Evolutionary conservation across 192 early-diverging fungal genomes (phyloP).

Genomic region (Kappamyces sp.): DNA sequence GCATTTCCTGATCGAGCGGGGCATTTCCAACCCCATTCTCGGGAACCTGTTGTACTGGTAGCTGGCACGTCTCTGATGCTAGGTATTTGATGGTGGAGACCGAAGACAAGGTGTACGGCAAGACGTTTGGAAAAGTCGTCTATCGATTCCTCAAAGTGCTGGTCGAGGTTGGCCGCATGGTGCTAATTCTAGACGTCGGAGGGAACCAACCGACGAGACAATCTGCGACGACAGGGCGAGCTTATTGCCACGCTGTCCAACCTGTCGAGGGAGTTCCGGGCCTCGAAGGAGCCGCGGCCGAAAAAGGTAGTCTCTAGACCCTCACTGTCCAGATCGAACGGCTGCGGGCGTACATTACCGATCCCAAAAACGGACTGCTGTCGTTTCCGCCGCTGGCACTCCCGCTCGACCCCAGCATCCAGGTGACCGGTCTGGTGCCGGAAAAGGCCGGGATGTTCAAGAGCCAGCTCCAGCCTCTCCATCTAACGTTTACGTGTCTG

Average conservation of each 20-base stretch:
- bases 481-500: slow-evolving; percentile 72
- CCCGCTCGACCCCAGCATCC: slow-evolving; percentile 83
- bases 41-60: slow-evolving; percentile 96
- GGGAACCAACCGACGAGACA: slow-evolving; percentile 62
- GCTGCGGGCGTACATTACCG: slow-evolving; percentile 66
- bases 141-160: slow-evolving; percentile 76
- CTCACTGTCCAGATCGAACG: slow-evolving; percentile 71
- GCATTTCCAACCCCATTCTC: slow-evolving; percentile 72
- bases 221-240: slow-evolving; percentile 75
- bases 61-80: neutral
- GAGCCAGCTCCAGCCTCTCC: slow-evolving; percentile 79
- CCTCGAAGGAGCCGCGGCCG: slow-evolving; percentile 73
- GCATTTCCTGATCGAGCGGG: slow-evolving; percentile 84
- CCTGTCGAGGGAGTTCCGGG: slow-evolving; percentile 67
- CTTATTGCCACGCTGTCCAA: slow-evolving; percentile 68
- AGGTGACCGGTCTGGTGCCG: slow-evolving; percentile 81
- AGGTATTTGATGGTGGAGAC: slow-evolving; percentile 96
- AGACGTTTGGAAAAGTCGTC: slow-evolving; percentile 80
- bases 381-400: slow-evolving; percentile 80
- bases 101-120: slow-evolving; percentile 74
- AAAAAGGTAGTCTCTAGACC: slow-evolving; percentile 70
- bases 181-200: slow-evolving; percentile 26
- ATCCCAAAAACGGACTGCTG: slow-evolving; percentile 75
- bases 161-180: slow-evolving; percentile 36
- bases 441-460: slow-evolving; percentile 87